Percentiles rank a stretch among this genome's conserved stretches.
Conservation (phyloP, 192 early-diverging fungal genomes). For the Podila epicladia region DNA sequence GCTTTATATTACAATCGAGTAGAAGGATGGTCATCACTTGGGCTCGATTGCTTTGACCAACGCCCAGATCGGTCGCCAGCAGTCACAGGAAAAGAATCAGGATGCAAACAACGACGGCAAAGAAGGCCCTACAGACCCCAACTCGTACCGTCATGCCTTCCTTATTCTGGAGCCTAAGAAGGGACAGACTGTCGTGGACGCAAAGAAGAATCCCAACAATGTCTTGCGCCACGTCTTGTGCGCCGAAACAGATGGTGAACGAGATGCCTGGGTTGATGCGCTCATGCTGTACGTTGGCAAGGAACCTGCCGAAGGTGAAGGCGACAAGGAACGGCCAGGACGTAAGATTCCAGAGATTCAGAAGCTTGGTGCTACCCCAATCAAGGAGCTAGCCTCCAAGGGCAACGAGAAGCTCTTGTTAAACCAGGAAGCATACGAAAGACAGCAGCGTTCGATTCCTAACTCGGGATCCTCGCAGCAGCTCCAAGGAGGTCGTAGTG, state of each 20-base stretch:
- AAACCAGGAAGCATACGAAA: conserved; percentile 48
- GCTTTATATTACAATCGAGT: conserved; percentile 11
- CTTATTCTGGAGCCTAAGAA: conserved; percentile 86
- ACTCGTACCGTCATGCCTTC: conserved; percentile 86
- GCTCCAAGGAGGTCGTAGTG: conserved; percentile 8
- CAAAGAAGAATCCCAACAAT: conserved; percentile 38
- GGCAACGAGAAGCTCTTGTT: conserved; percentile 37
- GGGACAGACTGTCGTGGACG: conserved; percentile 52
- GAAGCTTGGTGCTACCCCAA: conserved; percentile 44
- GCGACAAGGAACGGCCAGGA: conserved; percentile 28
- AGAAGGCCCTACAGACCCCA: conserved; percentile 49
- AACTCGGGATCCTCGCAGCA: conserved; percentile 23
- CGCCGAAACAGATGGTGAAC: conserved; percentile 88
- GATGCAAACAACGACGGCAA: conserved; percentile 24
- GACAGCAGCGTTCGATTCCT: conserved; percentile 31
- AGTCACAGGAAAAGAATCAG: conserved; percentile 47
- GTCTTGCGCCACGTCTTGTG: conserved; percentile 81
- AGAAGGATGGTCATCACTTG: conserved; percentile 77
- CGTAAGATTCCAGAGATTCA: conserved; percentile 42
- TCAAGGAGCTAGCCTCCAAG: conserved; percentile 44
- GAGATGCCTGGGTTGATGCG: conserved; percentile 91
- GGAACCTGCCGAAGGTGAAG: conserved; percentile 19
- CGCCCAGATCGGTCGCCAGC: conserved; percentile 76
- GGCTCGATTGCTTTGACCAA: conserved; percentile 82
- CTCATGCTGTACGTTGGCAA: conserved; percentile 60